Percentiles rank a stretch among this genome's conserved stretches.
These are phyloP conservation scores for Solanum verrucosum DNA, from an alignment of 257 asterid genomes.

Conservation along the genomic window DNA sequence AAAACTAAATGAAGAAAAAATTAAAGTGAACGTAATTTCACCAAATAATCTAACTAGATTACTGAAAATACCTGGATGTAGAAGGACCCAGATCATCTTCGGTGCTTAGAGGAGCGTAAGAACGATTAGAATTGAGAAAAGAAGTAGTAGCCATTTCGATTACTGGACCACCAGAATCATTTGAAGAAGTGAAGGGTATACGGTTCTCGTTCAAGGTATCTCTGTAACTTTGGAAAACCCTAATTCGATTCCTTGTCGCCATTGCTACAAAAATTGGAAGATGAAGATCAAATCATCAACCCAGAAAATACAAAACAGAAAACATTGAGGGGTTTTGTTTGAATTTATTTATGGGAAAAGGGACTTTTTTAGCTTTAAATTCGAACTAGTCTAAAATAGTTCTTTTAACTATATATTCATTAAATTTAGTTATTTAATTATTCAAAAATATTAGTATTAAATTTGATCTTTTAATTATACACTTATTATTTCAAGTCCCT, in stretches of 20 bases:
- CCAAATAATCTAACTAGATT: neutral
- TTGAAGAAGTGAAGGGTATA: neutral
- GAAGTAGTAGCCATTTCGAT: constrained; percentile 3
- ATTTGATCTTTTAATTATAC: no score
- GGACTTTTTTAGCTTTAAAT: neutral
- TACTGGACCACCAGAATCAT: neutral
- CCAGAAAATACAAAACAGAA: neutral
- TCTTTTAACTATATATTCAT: neutral
- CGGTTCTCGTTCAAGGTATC: neutral
- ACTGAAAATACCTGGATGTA: neutral
- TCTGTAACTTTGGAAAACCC: neutral
- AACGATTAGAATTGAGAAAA: neutral
- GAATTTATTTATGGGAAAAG: no score
- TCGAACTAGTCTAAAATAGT: neutral
- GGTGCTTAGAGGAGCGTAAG: constrained; percentile 1
- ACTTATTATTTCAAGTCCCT: no score
- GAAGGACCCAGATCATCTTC: constrained; percentile 1
- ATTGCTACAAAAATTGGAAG: neutral
- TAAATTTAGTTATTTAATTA: neutral
- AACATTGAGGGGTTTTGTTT: neutral
- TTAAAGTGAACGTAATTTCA: neutral
- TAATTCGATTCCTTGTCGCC: neutral
- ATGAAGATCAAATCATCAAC: neutral
- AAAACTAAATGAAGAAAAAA: neutral
- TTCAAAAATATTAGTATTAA: no score